Base-by-base conservation (phyloP, 2,329 filamentous ascomycete species). In the Epichloe uncinata region DNA sequence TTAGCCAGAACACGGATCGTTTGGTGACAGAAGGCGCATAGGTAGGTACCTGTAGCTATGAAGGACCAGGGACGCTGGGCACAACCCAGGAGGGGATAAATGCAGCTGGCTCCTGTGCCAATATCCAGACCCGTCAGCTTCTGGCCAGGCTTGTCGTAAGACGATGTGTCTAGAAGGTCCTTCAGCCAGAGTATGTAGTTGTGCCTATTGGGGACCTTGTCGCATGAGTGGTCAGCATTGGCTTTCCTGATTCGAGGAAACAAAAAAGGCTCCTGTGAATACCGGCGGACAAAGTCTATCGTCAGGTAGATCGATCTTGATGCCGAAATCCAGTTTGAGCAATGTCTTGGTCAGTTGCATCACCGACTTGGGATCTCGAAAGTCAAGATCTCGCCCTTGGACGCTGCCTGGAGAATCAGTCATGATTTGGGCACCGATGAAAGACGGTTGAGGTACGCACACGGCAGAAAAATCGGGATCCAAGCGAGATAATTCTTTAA, bases 111-210 rank as follows among this genome's bases (percentile, higher is more conserved):
- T 2, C 93, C 93, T 1, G 89, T 94, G 40, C 93, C 93, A 54
- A 96, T 84, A 57, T 95, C 90, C 2, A 95, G 68, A 0, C 91
- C 90, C 0, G 75, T 63, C 2, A 88, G 71, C 41, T 73, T 67
- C n/a, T 77, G 69, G 0, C 61, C 61, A 2, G 63, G 61, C 3
- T 63, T 59, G 2, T 74, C 67, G 56, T 79, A 83, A 0, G 69
- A 70, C 0, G 82, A 84, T 1, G 80, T 82, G 60, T 95, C 88
- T 6, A 97, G 63, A 0, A 98, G 75, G 3, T 77, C 74, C 59
- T 95, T 88, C 1, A 97, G 71, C 89, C 90, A 97, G 8, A 90
- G 70, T 18, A 97, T 79, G 63, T 98, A 98, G 61, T 91, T 93
- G 64, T 94, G 83, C 46, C 89, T 81, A 53, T 78, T 79, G 0